Base-by-base conservation (phyloP, 2,329 filamentous ascomycete species). In the Diaporthe citri region DNA sequence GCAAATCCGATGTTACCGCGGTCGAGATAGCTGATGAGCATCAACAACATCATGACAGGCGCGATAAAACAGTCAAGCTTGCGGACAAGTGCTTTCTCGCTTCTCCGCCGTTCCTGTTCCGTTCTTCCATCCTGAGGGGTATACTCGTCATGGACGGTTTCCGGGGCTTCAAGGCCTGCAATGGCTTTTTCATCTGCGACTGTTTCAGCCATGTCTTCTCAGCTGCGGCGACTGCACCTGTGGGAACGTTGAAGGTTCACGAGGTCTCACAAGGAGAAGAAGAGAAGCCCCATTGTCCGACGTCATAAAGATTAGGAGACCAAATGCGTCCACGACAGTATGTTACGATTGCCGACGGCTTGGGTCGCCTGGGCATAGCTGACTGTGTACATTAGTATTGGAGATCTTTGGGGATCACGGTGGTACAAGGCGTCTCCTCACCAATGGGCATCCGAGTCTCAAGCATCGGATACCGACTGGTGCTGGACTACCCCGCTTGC, bases 1-100 rank as follows among this genome's bases (percentile, higher is more conserved):
- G 79, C 79, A 41, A 79, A 80, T 1, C 79, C 79, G 22, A 80
- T 80, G 43, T 80, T 80, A 5, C 79, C 77, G 25, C 79, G 77
- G 48, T 80, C 79, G 12, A 80, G 62, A 51, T 79, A 80, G 62
- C 77, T 79, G 39, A 80, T 77, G 25, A 80, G 74, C 76, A 72
- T 67, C 25, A 76, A 57, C 7, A 76, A 43, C 57, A 75, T 72
- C 71, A 76, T 75, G 60, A 76, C 73, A 22, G 75, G 75, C 8
- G 75, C 75, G 25, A 76, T 75, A 39, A 59, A 76, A 57, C 69
- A 51, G 51, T 76, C 74, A 59, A 75, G 74, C 43, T 75, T 75
- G 70, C 70, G 74, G 43, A 75, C 59, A 15, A 75, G 70, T 4
- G 66, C 70, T 7, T 31, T 69, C 60, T 75, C 74, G 10, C 25